Base-by-base conservation (phyloP, 2,329 filamentous ascomycete genomes). In the Phialophora chinensis region DNA sequence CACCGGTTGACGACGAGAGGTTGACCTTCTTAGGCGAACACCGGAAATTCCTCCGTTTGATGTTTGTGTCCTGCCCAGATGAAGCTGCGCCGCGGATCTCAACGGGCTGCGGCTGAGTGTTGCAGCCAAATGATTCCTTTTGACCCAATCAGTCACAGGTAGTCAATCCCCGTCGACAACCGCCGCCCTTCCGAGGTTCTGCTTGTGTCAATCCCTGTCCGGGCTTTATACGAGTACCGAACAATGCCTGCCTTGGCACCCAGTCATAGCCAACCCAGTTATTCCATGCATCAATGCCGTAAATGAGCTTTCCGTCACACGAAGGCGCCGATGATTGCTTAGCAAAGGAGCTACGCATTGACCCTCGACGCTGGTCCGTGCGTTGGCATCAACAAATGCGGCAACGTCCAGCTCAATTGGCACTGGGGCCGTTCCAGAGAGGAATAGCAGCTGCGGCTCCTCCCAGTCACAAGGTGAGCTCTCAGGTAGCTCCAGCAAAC, bases 381-480 rank as follows among this genome's bases (percentile, higher is more conserved):
- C 17, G 6, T 25, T 11, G 42, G 44, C 10, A 47, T 20, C 8
- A 47, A 60, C 38, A 29, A 35, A 50, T 50, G 44, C 42, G 8
- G 57, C 42, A 60, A 20, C 27, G 31, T 20, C 27, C 17, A 23
- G 5, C 4, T 50, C 17, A 20, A 50, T 60, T 29, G 31, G 42
- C 57, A 44, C n/a, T 29, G 20, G 17, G 17, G 29, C 25, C 27
- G 31, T 47, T 31, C 27, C 20, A 12, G 47, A 25, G 31, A 20
- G 57, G 42, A 55, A 47, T 42, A 44, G 42, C 42, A 52, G 29
- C 29, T 49, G 47, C 52, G 49, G 55, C 62, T 27, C 47, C 47
- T 52, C 57, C n/a, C 25, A 38, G 50, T 65, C 63, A 65, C 49
- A 66, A 66, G 63, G 42, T 50, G 47, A 50, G 20, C 38, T 14